Base-by-base conservation (phyloP, 768 basidiomycete species). In the Suillus alpinus region DNA sequence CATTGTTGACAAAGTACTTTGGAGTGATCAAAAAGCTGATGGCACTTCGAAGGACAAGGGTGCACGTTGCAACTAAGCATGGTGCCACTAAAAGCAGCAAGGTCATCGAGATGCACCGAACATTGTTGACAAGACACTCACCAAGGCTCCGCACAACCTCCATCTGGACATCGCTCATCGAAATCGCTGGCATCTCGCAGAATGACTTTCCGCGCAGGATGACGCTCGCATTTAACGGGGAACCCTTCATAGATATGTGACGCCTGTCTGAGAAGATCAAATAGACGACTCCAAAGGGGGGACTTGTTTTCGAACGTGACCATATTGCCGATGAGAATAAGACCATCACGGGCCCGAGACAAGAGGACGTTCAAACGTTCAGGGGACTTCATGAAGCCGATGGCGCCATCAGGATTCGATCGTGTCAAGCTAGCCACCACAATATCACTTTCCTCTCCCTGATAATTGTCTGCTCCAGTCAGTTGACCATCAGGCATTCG, bases 341-440 rank as follows among this genome's bases (percentile, higher is more conserved):
- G 68, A 0, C 77, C 83, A 67, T 86, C 73, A 2, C 86, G 79
- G 18, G 86, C 83, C 12, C 86, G 80, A 6, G 86, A 87, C 8
- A 88, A 75, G 3, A 87, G 71, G 8, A 88, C 86, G 58, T 86
- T 88, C n/a, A 87, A 69, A n/a, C 86, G 80, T 70, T 88, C 85
- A 0, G 84, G 81, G 6, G 86, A 76, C 53, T 70, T 81, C 85
- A 87, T 86, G 71, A 87, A 87, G 1, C 86, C 86, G 40, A 87
- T 87, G 62, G 86, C 82, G 57, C 77, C 63, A 1, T 71, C 64
- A 0, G 74, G 13, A 62, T 87, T 87, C 68, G 85, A 86, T 50
- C 86, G 69, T 0, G 83, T 85, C 18, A 87, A 69, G 6, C 79
- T 82, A 16, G 77, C 74, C 36, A 88, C 75, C 43, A 87, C 83